Evolutionary conservation across 148 eudicot genomes (phyloP).

Genomic region (Fagopyrum homotropicum): DNA sequence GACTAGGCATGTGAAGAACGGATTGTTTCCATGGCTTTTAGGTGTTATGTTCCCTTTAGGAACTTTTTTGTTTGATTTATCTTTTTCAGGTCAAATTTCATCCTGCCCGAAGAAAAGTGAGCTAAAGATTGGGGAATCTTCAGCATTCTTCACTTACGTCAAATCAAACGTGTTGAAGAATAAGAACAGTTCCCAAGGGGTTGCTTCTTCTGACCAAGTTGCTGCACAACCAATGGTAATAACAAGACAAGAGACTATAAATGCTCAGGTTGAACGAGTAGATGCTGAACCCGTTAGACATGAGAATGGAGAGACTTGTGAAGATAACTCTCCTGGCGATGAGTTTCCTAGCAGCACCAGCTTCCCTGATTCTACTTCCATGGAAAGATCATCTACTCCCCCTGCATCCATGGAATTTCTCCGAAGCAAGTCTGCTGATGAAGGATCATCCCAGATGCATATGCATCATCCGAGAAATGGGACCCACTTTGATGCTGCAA

Average conservation of each 20-base stretch:
- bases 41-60: constrained; percentile 9
- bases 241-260: constrained; percentile 25
- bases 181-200: constrained; percentile 34
- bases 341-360: constrained; percentile 56
- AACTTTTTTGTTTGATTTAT: constrained; percentile 12
- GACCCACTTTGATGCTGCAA: constrained; percentile 37
- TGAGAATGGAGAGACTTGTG: constrained; percentile 28
- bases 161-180: constrained; percentile 41
- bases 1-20: neutral
- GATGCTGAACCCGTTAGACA: constrained; percentile 21
- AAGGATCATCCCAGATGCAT: constrained; percentile 42
- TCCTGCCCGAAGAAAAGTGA: constrained; percentile 67
- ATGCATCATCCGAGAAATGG: constrained; percentile 42
- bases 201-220: constrained; percentile 25
- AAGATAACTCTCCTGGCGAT: constrained; percentile 40
- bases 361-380: constrained; percentile 53
- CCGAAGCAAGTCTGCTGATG: constrained; percentile 36
- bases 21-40: neutral
- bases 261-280: constrained; percentile 22
- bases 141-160: constrained; percentile 89
- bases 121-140: constrained; percentile 87
- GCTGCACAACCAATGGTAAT: constrained; percentile 20
- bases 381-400: constrained; percentile 66
- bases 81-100: constrained; percentile 41
- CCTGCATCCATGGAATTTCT: constrained; percentile 35